phyloP scores from a whole-genome alignment of 148 eudicot genomes.

The Silene latifolia region DNA sequence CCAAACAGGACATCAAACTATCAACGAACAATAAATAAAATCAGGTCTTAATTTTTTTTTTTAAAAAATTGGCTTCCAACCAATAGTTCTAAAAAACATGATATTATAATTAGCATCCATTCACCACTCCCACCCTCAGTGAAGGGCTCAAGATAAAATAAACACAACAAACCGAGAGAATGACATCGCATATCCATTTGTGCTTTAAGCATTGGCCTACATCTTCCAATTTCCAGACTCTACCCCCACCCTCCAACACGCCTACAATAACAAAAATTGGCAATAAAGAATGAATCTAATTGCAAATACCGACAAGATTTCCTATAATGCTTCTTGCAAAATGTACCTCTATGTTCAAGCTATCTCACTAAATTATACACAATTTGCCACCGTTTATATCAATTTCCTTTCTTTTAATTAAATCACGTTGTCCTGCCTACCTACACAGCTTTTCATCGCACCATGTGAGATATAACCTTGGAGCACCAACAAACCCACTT shows the following conservation, averaged over 20 bases:
- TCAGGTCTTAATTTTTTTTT: background rate
- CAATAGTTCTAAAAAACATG: background rate
- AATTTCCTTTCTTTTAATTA: background rate
- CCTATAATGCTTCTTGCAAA: no score
- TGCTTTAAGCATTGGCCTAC: no score
- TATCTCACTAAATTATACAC: background rate
- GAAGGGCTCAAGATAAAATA: background rate
- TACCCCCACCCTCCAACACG: no score
- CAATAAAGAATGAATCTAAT: no score
- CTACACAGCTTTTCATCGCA: background rate
- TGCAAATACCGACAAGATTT: no score
- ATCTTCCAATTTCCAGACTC: no score
- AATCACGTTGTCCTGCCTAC: background rate
- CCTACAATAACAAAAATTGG: no score
- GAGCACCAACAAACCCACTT: background rate
- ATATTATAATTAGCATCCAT: background rate
- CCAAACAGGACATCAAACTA: background rate
- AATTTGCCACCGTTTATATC: background rate
- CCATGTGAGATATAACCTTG: background rate
- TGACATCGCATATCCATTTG: no score
- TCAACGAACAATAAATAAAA: background rate
- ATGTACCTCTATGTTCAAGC: no score
- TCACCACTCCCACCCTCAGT: background rate
- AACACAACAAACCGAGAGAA: no score
- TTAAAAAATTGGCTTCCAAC: background rate